phyloP scores from a whole-genome alignment of 306 rosid genomes.

The Cicer yamashitae region DNA sequence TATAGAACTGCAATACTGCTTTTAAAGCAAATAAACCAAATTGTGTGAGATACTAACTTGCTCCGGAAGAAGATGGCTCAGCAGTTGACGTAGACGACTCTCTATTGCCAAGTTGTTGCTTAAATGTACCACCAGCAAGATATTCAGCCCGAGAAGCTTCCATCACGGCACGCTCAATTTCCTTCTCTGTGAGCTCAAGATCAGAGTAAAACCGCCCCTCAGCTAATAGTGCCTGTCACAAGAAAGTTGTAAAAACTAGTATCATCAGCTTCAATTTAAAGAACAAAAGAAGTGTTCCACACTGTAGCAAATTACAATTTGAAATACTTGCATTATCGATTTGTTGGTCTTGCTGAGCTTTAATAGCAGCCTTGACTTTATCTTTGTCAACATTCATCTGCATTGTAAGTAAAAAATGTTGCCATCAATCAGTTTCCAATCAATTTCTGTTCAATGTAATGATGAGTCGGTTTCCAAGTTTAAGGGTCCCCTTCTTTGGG shows the following conservation, averaged over 20 bases:
- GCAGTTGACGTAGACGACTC: constrained; percentile 83
- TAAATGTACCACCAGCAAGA: constrained; percentile 59
- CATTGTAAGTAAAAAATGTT: constrained; percentile 43
- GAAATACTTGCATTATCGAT: constrained; percentile 78
- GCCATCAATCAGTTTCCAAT: constrained; percentile 36
- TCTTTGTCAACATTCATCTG: constrained; percentile 89
- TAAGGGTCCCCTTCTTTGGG: not conserved
- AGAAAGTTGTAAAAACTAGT: not conserved
- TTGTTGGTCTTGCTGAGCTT: constrained; percentile 89
- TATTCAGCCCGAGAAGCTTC: constrained; percentile 91
- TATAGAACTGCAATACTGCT: not conserved
- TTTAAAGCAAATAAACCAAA: constrained; percentile 23
- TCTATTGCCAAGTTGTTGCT: constrained; percentile 61
- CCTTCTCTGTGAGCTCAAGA: constrained; percentile 96
- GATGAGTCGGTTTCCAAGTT: constrained; percentile 4
- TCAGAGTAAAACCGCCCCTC: constrained; percentile 97
- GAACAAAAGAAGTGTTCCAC: not conserved
- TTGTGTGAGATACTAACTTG: constrained; percentile 63
- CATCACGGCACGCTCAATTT: constrained; percentile 89
- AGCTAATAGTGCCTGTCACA: constrained; percentile 86
- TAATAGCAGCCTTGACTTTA: constrained; percentile 95
- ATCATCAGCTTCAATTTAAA: constrained; percentile 20
- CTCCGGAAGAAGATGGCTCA: constrained; percentile 95
- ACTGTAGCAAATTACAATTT: constrained; percentile 16
- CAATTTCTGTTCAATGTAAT: constrained; percentile 6